A percentile compares a stretch with the other conserved stretches of the same genome.
Conservation (phyloP, 176 grass and related monocot species). For the Phoenix dactylifera region DNA sequence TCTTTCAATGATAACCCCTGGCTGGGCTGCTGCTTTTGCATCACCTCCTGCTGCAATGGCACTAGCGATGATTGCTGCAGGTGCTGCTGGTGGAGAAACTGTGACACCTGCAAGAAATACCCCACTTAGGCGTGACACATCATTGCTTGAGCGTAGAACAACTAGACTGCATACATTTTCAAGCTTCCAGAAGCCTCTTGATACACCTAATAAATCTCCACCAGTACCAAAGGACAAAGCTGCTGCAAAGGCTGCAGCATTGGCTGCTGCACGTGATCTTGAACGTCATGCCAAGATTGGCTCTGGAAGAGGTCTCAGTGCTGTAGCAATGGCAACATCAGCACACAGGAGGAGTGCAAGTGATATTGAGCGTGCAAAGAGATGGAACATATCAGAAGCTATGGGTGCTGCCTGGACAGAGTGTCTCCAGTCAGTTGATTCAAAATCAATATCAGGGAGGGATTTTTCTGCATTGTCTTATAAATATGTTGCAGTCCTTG, state of each 20-base stretch:
- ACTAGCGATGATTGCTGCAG: slow-evolving; percentile 96
- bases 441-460: slow-evolving; percentile 62
- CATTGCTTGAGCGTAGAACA: slow-evolving; percentile 59
- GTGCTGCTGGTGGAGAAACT: slow-evolving; percentile 81
- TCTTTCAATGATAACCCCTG: slow-evolving; percentile 82
- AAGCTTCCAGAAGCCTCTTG: slow-evolving; percentile 77
- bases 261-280: slow-evolving; percentile 85
- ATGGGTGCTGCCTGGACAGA: slow-evolving; percentile 96
- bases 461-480: slow-evolving; percentile 86
- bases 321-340: slow-evolving; percentile 98
- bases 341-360: slow-evolving; percentile 78
- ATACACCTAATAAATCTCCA: slow-evolving; percentile 50
- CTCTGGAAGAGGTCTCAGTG: slow-evolving; percentile 89
- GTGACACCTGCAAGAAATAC: slow-evolving; percentile 45
- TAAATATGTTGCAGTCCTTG: slow-evolving; percentile 96
- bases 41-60: slow-evolving; percentile 97
- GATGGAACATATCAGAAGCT: slow-evolving; percentile 97
- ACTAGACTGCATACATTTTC: slow-evolving; percentile 63
- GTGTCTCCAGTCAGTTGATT: slow-evolving; percentile 74
- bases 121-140: slow-evolving; percentile 63
- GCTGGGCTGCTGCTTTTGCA: slow-evolving; percentile 98
- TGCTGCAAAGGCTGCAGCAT: slow-evolving; percentile 73
- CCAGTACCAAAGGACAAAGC: slow-evolving; percentile 78
- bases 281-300: slow-evolving; percentile 90
- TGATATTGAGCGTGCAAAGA: slow-evolving; percentile 79